These are phyloP conservation scores for Colletotrichum liriopes DNA, from an alignment of 2,329 filamentous ascomycete species.

Conservation along the genomic window DNA sequence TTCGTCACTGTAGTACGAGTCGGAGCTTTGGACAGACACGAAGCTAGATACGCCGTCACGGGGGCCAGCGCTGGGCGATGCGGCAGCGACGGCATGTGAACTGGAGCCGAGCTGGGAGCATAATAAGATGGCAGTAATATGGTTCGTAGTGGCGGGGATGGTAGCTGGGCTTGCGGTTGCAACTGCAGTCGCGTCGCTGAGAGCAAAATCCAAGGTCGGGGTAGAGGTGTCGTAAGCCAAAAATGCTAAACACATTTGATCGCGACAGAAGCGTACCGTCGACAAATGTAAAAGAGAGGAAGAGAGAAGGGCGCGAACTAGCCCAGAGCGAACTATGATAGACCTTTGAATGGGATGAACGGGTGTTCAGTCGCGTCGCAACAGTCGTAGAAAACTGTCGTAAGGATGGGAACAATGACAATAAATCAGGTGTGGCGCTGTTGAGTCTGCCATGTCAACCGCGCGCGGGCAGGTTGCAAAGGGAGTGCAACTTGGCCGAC, in stretches of 20 bases:
- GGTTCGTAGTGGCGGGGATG: not conserved
- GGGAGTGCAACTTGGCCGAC: not conserved
- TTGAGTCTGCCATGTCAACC: constrained; percentile 21
- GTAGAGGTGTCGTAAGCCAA: constrained; percentile 11
- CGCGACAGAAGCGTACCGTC: constrained; percentile 3
- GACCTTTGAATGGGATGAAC: not conserved
- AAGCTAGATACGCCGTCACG: constrained; percentile 53
- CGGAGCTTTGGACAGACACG: constrained; percentile 47
- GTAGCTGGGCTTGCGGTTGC: constrained; percentile 4
- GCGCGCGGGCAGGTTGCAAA: not conserved
- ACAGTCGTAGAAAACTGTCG: constrained; percentile 7
- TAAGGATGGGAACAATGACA: constrained; percentile 1
- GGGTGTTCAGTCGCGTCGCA: constrained; percentile 24
- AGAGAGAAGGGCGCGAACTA: not conserved
- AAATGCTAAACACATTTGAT: constrained; percentile 27
- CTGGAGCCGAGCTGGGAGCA: constrained; percentile 50
- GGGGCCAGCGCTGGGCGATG: constrained; percentile 54
- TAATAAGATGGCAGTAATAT: constrained; percentile 47
- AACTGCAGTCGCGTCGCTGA: not conserved
- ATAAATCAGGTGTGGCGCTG: not conserved
- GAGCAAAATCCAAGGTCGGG: not conserved
- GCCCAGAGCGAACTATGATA: not conserved
- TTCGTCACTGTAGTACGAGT: constrained; percentile 73
- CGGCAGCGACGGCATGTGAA: constrained; percentile 53
- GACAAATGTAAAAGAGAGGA: not conserved